Evolutionary conservation across 305 asterid genomes (phyloP).

Genomic region (Vinca major): DNA sequence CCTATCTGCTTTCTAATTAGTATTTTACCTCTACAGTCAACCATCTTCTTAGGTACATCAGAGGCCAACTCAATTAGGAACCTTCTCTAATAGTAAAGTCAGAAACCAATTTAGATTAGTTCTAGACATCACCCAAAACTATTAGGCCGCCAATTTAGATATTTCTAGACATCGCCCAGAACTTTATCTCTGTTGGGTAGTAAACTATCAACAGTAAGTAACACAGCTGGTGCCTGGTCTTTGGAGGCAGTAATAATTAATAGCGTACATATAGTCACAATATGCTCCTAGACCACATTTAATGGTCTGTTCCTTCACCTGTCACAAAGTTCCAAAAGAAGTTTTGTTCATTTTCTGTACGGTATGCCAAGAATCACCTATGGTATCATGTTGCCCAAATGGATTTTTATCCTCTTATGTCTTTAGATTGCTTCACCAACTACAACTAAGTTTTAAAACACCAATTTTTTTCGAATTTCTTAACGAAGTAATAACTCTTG

Average conservation of each 20-base stretch:
- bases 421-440: background rate
- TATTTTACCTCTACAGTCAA: background rate
- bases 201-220: background rate
- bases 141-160: too few species aligned
- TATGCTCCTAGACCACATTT: background rate
- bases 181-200: too few species aligned
- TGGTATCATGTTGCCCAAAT: background rate
- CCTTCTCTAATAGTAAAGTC: background rate
- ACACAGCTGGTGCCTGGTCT: background rate
- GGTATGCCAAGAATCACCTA: background rate
- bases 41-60: background rate
- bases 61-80: background rate
- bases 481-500: background rate
- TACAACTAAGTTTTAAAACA: background rate
- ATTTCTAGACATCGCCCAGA: too few species aligned
- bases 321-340: background rate
- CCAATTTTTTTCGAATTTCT: background rate
- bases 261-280: too few species aligned
- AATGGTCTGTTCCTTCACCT: background rate
- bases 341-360: background rate
- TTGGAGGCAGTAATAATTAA: background rate
- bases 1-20: background rate
- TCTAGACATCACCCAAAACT: background rate
- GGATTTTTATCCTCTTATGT: background rate
- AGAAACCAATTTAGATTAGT: background rate